Conservation (phyloP, 352 stramenopile species). For the Globisporangium carolinianum region DNA sequence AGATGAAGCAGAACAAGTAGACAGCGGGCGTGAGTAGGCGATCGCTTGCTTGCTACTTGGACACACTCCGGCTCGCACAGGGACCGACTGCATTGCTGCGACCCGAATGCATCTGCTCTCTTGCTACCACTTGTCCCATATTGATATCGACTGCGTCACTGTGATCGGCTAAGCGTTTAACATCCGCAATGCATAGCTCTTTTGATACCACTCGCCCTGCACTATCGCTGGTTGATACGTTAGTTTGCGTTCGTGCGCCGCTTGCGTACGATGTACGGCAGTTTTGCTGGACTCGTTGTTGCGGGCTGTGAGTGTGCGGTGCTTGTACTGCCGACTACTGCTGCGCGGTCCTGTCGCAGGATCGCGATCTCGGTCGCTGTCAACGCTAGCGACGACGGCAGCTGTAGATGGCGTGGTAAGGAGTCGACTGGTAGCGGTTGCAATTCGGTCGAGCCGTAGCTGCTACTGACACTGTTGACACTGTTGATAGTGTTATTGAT, state of each 20-base stretch:
- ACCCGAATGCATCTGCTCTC: too few species aligned
- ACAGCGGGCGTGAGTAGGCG: not conserved
- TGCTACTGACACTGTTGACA: not conserved
- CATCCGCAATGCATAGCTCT: not conserved
- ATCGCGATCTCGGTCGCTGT: constrained; percentile 8
- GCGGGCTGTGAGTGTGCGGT: too few species aligned
- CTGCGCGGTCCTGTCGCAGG: constrained; percentile 4
- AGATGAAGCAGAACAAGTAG: constrained; percentile 80
- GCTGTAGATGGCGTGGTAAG: not conserved
- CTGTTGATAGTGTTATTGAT: too few species aligned
- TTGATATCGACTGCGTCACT: too few species aligned
- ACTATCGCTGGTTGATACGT: not conserved
- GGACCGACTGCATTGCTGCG: too few species aligned
- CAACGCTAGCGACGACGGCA: not conserved
- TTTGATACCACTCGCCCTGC: not conserved
- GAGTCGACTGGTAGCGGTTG: not conserved
- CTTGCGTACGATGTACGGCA: constrained; percentile 38
- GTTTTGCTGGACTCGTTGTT: constrained; percentile 18
- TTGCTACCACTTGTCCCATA: too few species aligned
- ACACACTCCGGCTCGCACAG: not conserved
- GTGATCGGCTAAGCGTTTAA: too few species aligned
- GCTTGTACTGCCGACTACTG: not conserved
- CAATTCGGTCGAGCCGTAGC: not conserved
- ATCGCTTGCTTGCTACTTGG: not conserved
- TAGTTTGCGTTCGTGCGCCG: constrained; percentile 11